Percentiles rank a stretch among this genome's conserved stretches.
phyloP scores from a whole-genome alignment of 2,329 filamentous ascomycete species.

The Pseudocercospora musae region DNA sequence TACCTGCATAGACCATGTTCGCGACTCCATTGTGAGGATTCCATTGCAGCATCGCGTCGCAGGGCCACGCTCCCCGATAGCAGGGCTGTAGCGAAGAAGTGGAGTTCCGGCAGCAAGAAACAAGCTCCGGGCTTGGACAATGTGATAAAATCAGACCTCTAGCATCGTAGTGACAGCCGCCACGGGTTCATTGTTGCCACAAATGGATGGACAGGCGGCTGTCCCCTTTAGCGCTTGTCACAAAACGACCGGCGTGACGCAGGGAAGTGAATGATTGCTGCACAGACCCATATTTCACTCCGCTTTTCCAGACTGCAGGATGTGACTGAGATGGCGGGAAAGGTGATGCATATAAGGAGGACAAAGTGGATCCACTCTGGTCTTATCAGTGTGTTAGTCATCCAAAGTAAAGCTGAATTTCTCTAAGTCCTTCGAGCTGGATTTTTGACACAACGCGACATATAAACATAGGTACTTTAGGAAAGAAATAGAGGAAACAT shows the following conservation, averaged over 20 bases:
- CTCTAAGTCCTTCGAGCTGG: too few species aligned
- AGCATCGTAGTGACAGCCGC: background rate
- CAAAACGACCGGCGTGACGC: background rate
- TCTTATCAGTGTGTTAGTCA: too few species aligned
- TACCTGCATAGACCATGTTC: background rate
- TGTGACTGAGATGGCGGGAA: background rate
- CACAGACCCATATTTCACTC: background rate
- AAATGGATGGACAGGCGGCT: background rate
- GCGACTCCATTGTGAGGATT: background rate
- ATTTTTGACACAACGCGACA: too few species aligned
- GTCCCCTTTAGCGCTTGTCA: background rate
- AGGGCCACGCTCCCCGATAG: background rate
- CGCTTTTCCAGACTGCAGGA: background rate
- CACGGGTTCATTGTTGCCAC: background rate
- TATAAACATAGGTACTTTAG: too few species aligned
- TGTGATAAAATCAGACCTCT: background rate
- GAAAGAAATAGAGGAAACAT: too few species aligned
- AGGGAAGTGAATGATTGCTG: background rate
- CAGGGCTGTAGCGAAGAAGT: background rate
- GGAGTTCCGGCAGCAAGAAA: background rate
- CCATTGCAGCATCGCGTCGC: background rate
- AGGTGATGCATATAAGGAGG: too few species aligned
- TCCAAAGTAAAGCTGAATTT: too few species aligned
- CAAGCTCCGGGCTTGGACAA: background rate
- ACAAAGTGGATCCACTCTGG: too few species aligned